phyloP scores from a whole-genome alignment of 1,284 basidiomycete genomes.

The Cryptococcus sp. region DNA sequence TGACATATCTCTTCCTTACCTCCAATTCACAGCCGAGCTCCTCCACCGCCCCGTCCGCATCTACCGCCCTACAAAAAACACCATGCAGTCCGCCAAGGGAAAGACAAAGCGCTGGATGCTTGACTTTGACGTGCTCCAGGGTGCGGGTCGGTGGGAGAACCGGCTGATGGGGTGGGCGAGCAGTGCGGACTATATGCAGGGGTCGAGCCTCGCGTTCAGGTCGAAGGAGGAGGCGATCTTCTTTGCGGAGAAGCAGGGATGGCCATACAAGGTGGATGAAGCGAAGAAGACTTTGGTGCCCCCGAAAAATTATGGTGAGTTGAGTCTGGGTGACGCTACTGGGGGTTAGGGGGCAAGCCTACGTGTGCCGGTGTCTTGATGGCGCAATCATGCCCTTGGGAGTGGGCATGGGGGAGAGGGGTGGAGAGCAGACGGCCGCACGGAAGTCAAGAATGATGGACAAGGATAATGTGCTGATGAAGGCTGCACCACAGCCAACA shows the following conservation, averaged over 20 bases:
- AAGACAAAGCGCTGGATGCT: conserved; percentile 89
- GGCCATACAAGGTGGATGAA: conserved; percentile 60
- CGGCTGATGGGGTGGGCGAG: conserved; percentile 97
- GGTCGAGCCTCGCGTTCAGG: conserved; percentile 79
- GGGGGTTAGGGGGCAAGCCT: neutral
- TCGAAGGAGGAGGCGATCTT: conserved; percentile 89
- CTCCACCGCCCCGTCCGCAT: conserved; percentile 85
- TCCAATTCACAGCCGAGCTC: conserved; percentile 64
- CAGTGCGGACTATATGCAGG: conserved; percentile 97
- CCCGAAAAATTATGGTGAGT: conserved; percentile 77
- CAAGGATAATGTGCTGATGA: neutral
- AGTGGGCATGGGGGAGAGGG: neutral
- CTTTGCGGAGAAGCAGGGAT: conserved; percentile 59
- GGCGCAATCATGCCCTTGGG: neutral
- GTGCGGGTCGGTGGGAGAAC: conserved; percentile 94
- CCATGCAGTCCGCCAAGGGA: conserved; percentile 87
- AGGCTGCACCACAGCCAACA: conserved; percentile 57
- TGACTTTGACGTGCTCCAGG: conserved; percentile 88
- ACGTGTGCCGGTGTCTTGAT: neutral
- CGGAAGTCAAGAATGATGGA: no score
- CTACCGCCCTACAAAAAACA: conserved; percentile 88
- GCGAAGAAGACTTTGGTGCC: conserved; percentile 69
- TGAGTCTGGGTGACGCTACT: neutral
- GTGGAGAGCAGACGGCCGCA: no score
- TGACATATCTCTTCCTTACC: neutral